Base-by-base conservation (phyloP, 345 rosid species). In the Corymbia maculata region DNA sequence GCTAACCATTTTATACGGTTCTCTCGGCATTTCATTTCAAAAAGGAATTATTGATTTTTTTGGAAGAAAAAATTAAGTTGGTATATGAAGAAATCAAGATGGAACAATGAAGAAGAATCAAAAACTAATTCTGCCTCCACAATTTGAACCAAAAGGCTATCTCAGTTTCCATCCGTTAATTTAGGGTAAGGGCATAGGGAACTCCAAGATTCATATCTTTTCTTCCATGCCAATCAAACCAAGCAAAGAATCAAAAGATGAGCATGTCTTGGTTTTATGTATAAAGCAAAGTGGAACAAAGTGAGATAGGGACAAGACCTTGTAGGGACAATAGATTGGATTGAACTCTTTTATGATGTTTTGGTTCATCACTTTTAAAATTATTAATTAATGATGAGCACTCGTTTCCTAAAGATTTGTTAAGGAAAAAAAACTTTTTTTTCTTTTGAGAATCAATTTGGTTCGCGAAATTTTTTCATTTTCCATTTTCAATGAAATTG, bases 371-470 rank as follows among this genome's bases (percentile, higher is more conserved):
- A 0, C 70, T 13, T 64, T 28, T n/a, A 13, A 64, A 0, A 28
- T 13, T 28, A 13, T 61, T 1, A 61, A 61, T 64, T n/a, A 64
- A 1, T 13, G 75, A 64, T n/a, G 75, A 64, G 16, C 70, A 64
- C 17, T n/a, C 0, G 75, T n/a, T n/a, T n/a, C 4, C 17, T 0
- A 28, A 64, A 64, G 30, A 59, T 59, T 59, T 52, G 14, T 13
- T 1, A 52, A 45, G 4, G 4, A 61, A 61, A 26, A 12, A 12
- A 3, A 26, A 9, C n/a, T 59, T 3, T 61, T 6, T 28, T 13
- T 13, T 64, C 0, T 4, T n/a, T 3, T 13, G 9, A 1, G 1
- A 7, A 3, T 0, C 75, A 3, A 1, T 13, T 3, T 64, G 36
- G 36, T 0, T 13, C 2, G 4, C 16, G 0, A 3, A 1, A n/a